Evolutionary conservation across 73 alveolate genomes (phyloP).

Genomic region (Paramecium pentaurelia): DNA sequence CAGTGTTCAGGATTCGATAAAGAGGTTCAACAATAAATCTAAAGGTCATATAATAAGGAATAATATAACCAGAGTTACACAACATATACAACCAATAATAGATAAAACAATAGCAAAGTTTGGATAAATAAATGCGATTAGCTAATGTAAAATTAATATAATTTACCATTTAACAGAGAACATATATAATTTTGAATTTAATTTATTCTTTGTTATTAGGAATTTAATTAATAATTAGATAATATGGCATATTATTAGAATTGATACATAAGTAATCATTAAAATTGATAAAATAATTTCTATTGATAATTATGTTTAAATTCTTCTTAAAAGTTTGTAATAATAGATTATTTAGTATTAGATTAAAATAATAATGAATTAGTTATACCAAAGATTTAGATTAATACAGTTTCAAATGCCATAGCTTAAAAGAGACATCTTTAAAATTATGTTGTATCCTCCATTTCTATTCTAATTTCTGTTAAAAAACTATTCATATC

Average conservation of each 20-base stretch:
- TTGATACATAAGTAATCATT: neutral
- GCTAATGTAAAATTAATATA: neutral
- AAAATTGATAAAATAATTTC: neutral
- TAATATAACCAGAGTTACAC: no score
- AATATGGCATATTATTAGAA: neutral
- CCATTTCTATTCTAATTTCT: neutral
- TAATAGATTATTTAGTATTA: neutral
- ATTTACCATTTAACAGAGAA: neutral
- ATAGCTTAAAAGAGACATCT: neutral
- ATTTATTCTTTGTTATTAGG: neutral
- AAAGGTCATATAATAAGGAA: no score
- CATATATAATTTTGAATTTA: neutral
- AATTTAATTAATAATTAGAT: neutral
- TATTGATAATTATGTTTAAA: neutral
- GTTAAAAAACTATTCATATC: neutral
- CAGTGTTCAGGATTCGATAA: no score
- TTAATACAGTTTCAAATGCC: neutral
- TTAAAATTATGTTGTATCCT: neutral
- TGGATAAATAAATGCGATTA: neutral
- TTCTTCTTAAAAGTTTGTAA: neutral
- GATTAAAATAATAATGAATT: neutral
- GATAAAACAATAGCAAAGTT: no score
- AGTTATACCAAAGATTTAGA: neutral
- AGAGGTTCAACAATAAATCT: no score
- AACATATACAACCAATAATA: no score